phyloP scores from a whole-genome alignment of 192 early-diverging fungal genomes.

The Podila clonocystis region DNA sequence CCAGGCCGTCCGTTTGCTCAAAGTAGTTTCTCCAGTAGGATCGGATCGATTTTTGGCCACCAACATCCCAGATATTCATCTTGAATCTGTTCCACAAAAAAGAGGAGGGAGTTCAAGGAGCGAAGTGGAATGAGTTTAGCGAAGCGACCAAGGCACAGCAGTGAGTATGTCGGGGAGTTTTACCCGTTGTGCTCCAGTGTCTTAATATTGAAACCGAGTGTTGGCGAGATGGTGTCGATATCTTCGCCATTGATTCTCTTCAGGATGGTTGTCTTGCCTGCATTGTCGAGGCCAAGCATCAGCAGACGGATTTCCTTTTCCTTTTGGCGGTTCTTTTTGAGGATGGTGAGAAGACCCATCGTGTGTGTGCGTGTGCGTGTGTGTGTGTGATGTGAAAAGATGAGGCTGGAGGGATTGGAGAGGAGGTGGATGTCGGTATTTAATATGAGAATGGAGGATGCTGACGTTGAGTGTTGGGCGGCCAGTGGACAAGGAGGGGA shows the following conservation, averaged over 20 bases:
- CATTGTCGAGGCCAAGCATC: conserved; percentile 98
- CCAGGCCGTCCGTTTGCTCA: conserved; percentile 97
- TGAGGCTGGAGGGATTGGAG: no score
- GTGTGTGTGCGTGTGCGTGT: no score
- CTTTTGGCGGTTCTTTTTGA: conserved; percentile 90
- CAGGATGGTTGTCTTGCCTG: conserved; percentile 98
- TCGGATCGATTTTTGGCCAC: conserved; percentile 96
- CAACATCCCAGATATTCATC: conserved; percentile 97
- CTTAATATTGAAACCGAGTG: conserved; percentile 98
- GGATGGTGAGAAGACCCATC: conserved; percentile 96
- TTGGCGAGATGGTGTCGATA: conserved; percentile 91
- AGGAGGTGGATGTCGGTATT: no score
- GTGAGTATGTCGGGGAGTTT: neutral
- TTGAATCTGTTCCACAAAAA: conserved; percentile 68
- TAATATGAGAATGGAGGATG: no score
- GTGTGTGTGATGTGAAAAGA: no score
- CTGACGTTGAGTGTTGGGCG: no score
- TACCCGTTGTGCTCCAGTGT: conserved; percentile 88
- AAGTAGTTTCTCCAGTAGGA: conserved; percentile 99
- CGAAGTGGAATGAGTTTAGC: conserved; percentile 32
- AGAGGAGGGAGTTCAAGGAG: neutral
- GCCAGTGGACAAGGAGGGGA: no score
- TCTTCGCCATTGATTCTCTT: conserved; percentile 95
- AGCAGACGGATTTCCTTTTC: conserved; percentile 96
- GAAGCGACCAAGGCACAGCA: neutral